These are phyloP conservation scores for Brassica juncea DNA, from an alignment of 345 rosid genomes.

Conservation along the genomic window DNA sequence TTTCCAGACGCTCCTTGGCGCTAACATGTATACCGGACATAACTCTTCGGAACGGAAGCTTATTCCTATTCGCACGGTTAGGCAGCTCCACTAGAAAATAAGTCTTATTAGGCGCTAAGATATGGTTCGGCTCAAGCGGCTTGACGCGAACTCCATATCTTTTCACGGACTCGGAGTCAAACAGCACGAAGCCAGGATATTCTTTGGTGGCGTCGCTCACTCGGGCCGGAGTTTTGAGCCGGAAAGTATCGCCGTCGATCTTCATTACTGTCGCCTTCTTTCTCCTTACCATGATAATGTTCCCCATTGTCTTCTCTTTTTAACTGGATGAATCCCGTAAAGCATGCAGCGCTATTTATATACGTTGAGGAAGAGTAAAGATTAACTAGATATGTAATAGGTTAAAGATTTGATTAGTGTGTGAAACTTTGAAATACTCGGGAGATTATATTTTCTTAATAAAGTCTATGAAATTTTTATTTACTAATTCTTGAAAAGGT, in stretches of 20 bases:
- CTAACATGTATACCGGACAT: constrained; percentile 68
- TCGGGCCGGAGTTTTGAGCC: constrained; percentile 59
- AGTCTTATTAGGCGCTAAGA: constrained; percentile 49
- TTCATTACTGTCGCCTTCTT: constrained; percentile 64
- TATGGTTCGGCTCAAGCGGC: constrained; percentile 59
- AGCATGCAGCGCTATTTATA: constrained; percentile 19
- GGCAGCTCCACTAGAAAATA: constrained; percentile 77
- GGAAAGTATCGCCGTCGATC: constrained; percentile 69
- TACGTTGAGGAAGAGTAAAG: background rate
- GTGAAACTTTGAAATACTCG: background rate
- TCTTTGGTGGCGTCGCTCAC: constrained; percentile 56
- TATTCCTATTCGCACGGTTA: background rate
- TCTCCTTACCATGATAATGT: constrained; percentile 54
- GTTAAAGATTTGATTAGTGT: constrained; percentile 13
- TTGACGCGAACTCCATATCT: constrained; percentile 60
- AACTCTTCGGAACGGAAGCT: constrained; percentile 53
- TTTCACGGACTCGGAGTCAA: constrained; percentile 76
- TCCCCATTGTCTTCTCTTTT: constrained; percentile 54
- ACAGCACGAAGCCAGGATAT: constrained; percentile 64
- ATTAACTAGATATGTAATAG: background rate
- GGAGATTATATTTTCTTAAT: background rate
- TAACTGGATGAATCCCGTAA: background rate
- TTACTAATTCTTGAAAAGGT: background rate
- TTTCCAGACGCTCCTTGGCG: constrained; percentile 79
- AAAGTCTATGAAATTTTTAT: constrained; percentile 3